Evolutionary conservation across 441 rosid genomes (phyloP), one percentile per base, ranked within the genome.

Genomic region (Flueggea neowawraea): DNA sequence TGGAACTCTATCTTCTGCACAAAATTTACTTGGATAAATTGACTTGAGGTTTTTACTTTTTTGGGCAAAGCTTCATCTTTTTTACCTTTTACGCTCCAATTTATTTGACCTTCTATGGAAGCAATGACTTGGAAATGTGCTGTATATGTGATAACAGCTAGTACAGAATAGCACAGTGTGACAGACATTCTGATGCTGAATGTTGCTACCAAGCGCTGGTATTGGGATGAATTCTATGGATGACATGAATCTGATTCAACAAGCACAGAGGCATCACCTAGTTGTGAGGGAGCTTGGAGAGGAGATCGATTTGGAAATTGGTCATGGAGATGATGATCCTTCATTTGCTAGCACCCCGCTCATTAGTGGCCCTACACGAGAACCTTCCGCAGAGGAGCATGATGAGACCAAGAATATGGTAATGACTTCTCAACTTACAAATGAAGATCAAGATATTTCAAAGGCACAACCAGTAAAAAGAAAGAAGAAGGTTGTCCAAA

Each of bases 241-340:
- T 88, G 98, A 90, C 73, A 91, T 95, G 79, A 95, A 87, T 82
- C 80, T 95, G 84, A 85, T 95, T 69, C 99, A 91, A 73, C 97
- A 91, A 60, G 97, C 97, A 31, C 98, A 86, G 68, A 86, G 98
- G 82, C 99, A 95, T 81, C 96, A 85, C 70, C 79, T 91, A 65
- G 91, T 95, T 60, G 99, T 90, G 56, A 82, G 91, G 71, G 95
- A 95, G 70, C 75, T 95, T 45, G 98, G 98, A 51, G 99, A 91
- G 79, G 99, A 91, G 80, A 95, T 95, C 67, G 98, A 95, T 85
- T 78, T 92, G 74, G 98, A 95, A 76, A 91, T 91, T 78, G 95
- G 97, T 65, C 96, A 88, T 13, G 98, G 95, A 49, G 98, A 92
- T 33, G 97, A 88, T 70, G 96, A 91, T 12, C 84, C 94, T 16